Evolutionary conservation across 805 yeast genomes (phyloP).

Genomic region (Priceomyces fermenticarens): DNA sequence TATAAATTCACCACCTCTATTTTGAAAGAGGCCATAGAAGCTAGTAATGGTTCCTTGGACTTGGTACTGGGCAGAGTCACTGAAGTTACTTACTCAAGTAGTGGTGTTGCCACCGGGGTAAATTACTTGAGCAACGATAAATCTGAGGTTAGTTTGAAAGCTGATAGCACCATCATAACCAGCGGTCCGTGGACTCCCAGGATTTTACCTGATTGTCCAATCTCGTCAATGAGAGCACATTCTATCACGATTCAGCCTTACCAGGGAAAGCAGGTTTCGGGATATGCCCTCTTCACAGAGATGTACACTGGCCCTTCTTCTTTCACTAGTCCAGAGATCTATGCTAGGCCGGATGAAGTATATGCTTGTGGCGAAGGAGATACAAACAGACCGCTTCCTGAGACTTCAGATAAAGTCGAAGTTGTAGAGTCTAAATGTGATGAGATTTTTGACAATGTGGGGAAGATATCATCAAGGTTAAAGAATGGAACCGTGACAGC

Average conservation of each 20-base stretch:
- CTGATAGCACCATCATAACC: conserved; percentile 77
- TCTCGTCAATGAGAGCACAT: conserved; percentile 91
- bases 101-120: conserved; percentile 71
- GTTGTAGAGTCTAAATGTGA: conserved; percentile 87
- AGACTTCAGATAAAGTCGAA: conserved; percentile 89
- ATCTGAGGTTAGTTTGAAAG: conserved; percentile 45
- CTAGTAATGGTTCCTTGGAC: conserved; percentile 70
- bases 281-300: conserved; percentile 93
- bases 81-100: conserved; percentile 57
- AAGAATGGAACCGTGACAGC: conserved; percentile 71
- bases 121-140: conserved; percentile 51
- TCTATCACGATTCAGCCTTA: conserved; percentile 88
- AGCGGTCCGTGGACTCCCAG: conserved; percentile 98
- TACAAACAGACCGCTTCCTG: conserved; percentile 85
- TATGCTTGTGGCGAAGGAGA: conserved; percentile 98
- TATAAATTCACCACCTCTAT: conserved; percentile 86
- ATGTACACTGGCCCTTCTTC: conserved; percentile 63
- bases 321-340: conserved; percentile 88
- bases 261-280: conserved; percentile 67
- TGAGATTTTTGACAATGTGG: conserved; percentile 76
- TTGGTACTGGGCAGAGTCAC: conserved; percentile 81
- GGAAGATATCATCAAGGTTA: conserved; percentile 67
- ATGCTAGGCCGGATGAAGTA: conserved; percentile 93
- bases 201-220: conserved; percentile 88
- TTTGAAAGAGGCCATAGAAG: conserved; percentile 71